phyloP scores from a whole-genome alignment of 2,329 filamentous ascomycete species.

The Colletotrichum horii region DNA sequence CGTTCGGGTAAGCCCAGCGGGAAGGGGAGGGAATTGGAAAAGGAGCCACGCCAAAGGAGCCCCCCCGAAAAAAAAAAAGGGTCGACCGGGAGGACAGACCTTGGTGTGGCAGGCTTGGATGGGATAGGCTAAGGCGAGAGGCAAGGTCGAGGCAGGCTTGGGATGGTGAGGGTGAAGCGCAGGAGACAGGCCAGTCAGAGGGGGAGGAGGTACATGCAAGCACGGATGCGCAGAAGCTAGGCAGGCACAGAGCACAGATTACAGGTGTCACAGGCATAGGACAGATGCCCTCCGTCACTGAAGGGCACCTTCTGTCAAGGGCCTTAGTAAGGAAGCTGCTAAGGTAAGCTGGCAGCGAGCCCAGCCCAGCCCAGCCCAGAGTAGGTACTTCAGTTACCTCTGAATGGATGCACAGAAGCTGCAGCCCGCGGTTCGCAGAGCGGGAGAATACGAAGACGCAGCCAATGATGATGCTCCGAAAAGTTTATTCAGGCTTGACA shows the following conservation, averaged over 20 bases:
- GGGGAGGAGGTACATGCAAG: constrained; percentile 5
- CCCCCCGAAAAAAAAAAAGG: constrained; percentile 13
- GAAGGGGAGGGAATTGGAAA: constrained; percentile 16
- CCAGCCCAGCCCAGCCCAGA: no score
- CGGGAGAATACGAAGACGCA: background rate
- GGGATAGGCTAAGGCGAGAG: constrained; percentile 14
- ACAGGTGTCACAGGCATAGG: background rate
- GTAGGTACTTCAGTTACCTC: background rate
- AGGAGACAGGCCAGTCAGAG: background rate
- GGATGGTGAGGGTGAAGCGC: background rate
- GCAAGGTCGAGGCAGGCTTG: constrained; percentile 8
- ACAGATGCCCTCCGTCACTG: background rate
- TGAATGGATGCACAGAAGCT: background rate
- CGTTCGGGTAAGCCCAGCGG: constrained; percentile 18
- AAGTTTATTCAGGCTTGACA: background rate
- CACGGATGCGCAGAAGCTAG: background rate
- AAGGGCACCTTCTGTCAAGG: background rate
- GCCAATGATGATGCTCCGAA: constrained; percentile 4
- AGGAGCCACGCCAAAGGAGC: constrained; percentile 13
- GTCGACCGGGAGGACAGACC: constrained; percentile 12
- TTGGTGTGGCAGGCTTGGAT: constrained; percentile 15
- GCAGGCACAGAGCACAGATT: background rate
- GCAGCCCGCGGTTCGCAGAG: background rate
- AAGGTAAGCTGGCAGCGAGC: background rate
- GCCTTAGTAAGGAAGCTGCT: background rate